Conservation (phyloP, 2,329 filamentous ascomycete species). For the Colletotrichum cereale region DNA sequence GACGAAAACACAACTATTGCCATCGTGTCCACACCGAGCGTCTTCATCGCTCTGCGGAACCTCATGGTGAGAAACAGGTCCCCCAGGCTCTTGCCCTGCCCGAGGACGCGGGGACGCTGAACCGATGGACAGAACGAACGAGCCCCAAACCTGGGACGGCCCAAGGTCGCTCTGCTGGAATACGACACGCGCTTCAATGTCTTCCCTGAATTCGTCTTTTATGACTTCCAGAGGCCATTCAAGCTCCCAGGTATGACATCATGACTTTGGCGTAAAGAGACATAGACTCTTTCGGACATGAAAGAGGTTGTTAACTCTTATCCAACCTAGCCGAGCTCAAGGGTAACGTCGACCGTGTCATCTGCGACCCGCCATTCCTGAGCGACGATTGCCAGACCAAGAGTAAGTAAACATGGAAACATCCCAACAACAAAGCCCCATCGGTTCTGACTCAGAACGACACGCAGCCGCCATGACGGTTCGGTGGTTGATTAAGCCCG, state of each 20-base stretch:
- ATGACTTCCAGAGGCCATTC: conserved; percentile 79
- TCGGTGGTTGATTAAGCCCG: conserved; percentile 74
- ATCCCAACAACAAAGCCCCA: not conserved
- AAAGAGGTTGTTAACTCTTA: not conserved
- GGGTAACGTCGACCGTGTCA: conserved; percentile 74
- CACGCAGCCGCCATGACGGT: conserved; percentile 76
- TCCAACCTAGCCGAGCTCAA: conserved; percentile 64
- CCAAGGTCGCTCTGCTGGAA: conserved; percentile 77
- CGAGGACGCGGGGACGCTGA: not conserved
- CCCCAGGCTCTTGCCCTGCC: not conserved
- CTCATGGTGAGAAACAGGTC: conserved; percentile 62
- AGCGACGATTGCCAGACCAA: conserved; percentile 86
- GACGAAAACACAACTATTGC: conserved; percentile 71
- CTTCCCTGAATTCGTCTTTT: conserved; percentile 80
- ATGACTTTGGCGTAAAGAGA: not conserved
- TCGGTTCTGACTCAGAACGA: not conserved
- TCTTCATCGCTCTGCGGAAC: conserved; percentile 82
- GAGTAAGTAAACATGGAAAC: conserved; percentile 57
- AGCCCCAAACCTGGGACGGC: conserved; percentile 54
- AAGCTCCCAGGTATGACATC: conserved; percentile 67
- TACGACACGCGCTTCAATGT: conserved; percentile 80
- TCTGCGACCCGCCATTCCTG: conserved; percentile 84
- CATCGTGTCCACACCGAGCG: conserved; percentile 80
- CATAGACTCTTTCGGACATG: not conserved
- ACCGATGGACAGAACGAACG: conserved; percentile 17